phyloP scores from a whole-genome alignment of 345 rosid species.

The Carallia pectinifolia region DNA sequence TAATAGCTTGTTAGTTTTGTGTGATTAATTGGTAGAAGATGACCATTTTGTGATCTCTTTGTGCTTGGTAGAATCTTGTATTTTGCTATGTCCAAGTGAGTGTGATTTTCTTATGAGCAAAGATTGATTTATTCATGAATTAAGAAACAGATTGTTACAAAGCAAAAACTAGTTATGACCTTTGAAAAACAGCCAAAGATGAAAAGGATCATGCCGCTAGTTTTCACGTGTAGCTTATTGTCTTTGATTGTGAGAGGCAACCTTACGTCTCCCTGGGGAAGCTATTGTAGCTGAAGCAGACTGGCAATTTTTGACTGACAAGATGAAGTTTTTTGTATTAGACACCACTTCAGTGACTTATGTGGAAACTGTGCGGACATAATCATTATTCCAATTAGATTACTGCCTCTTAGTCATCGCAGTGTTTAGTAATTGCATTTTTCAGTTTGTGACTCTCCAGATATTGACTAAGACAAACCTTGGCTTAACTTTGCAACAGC shows the following conservation, averaged over 20 bases:
- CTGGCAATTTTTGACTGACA: background rate
- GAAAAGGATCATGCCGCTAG: no score
- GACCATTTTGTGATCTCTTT: no score
- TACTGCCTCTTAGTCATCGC: background rate
- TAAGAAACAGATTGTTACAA: no score
- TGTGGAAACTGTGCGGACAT: background rate
- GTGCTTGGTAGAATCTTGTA: no score
- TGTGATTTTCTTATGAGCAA: no score
- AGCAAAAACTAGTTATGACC: no score
- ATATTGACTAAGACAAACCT: conserved; percentile 14
- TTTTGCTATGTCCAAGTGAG: no score
- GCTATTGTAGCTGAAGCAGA: background rate
- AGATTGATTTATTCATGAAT: no score
- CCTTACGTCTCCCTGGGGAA: background rate
- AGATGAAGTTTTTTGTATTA: background rate
- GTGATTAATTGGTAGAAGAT: no score
- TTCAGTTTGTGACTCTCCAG: background rate
- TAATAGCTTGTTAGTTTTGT: no score
- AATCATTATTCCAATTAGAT: background rate
- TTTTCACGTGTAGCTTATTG: background rate
- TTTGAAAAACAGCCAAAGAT: no score
- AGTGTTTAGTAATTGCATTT: background rate
- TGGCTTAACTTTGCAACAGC: conserved; percentile 46
- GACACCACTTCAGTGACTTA: background rate
- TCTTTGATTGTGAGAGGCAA: background rate